Conservation (phyloP, 345 rosid genomes). For the Lepidium sativum region DNA sequence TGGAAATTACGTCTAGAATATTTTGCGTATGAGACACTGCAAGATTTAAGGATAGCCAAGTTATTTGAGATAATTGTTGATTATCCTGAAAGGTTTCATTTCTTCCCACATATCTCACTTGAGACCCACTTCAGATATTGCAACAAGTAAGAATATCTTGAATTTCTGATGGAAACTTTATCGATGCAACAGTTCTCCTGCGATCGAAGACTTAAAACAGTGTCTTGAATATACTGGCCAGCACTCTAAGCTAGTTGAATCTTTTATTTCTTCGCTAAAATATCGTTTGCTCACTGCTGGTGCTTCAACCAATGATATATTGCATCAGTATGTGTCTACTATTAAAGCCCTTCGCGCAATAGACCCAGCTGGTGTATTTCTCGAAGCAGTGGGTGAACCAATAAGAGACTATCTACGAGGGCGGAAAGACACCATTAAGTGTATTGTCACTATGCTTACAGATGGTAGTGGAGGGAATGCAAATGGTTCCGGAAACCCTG, state of each 20-base stretch:
- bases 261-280: constrained; percentile 81
- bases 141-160: background rate
- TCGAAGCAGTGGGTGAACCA: constrained; percentile 96
- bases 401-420: constrained; percentile 88
- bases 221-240: constrained; percentile 96
- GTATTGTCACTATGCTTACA: constrained; percentile 96
- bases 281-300: constrained; percentile 95
- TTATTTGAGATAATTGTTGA: constrained; percentile 97
- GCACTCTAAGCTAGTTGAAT: constrained; percentile 85
- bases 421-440: constrained; percentile 90
- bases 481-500: constrained; percentile 71
- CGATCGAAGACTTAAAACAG: constrained; percentile 90
- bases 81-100: constrained; percentile 84
- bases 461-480: constrained; percentile 84
- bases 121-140: background rate
- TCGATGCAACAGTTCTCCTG: constrained; percentile 60
- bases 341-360: constrained; percentile 91
- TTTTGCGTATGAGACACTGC: constrained; percentile 91
- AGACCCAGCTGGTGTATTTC: constrained; percentile 89
- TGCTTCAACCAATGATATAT: constrained; percentile 97
- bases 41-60: constrained; percentile 86
- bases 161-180: constrained; percentile 9
- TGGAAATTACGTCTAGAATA: constrained; percentile 88
- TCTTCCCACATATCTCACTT: background rate
- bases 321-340: constrained; percentile 95